phyloP scores from a whole-genome alignment of 2,329 filamentous ascomycete genomes.

The Pseudovirgaria hyperparasitica region DNA sequence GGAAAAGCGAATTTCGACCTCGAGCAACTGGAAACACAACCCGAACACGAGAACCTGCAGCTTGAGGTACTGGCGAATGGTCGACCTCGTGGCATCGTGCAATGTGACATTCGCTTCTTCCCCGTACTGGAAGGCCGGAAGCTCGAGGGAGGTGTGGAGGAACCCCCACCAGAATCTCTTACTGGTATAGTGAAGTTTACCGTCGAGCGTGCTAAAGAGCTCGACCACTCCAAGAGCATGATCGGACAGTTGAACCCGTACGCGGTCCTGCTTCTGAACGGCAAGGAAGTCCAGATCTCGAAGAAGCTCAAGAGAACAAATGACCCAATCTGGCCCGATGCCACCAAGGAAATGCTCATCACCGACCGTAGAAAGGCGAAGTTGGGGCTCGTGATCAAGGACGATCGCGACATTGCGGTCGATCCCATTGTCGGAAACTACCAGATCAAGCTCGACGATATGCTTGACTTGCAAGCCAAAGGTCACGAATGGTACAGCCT shows the following conservation, averaged over 20 bases:
- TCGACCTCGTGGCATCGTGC: slow-evolving; percentile 67
- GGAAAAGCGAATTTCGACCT: slow-evolving; percentile 76
- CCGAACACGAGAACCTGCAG: slow-evolving; percentile 70
- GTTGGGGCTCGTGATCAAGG: slow-evolving; percentile 85
- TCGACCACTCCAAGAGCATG: slow-evolving; percentile 84
- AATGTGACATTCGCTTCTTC: slow-evolving; percentile 85
- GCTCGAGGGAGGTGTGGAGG: slow-evolving; percentile 61
- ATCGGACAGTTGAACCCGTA: slow-evolving; percentile 89
- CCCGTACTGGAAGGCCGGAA: slow-evolving; percentile 67
- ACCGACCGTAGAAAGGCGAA: slow-evolving; percentile 86
- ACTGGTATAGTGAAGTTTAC: slow-evolving; percentile 91
- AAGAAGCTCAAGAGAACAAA: slow-evolving; percentile 95
- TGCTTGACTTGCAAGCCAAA: slow-evolving; percentile 80
- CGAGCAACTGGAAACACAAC: slow-evolving; percentile 65
- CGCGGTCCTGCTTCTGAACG: slow-evolving; percentile 75
- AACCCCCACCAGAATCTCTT: slow-evolving; percentile 76
- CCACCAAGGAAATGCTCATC: slow-evolving; percentile 86
- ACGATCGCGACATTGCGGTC: slow-evolving; percentile 72
- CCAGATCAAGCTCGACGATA: slow-evolving; percentile 89
- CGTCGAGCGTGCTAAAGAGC: slow-evolving; percentile 89
- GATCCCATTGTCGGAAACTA: slow-evolving; percentile 85
- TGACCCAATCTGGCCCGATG: slow-evolving; percentile 91
- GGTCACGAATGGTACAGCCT: slow-evolving; percentile 96
- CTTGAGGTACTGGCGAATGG: slow-evolving; percentile 77
- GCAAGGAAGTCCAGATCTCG: slow-evolving; percentile 78